Evolutionary conservation across 352 stramenopile genomes (phyloP), one percentile per base, ranked within the genome.

Genomic region (Thalassiosira livingstoniorum): DNA sequence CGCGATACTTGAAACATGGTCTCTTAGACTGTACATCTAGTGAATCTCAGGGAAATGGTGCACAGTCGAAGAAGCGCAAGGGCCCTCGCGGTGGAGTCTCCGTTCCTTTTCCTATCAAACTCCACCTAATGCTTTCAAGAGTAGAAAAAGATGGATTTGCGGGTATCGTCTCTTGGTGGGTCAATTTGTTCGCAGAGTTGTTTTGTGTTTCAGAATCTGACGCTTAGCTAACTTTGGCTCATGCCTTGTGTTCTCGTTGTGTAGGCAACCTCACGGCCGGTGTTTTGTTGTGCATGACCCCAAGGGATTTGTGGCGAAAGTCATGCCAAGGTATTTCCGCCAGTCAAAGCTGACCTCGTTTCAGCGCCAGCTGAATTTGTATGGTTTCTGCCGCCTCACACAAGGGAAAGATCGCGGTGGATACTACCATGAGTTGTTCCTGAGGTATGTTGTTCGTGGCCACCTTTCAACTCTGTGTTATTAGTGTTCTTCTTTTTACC

Each of bases 261-360:
- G 29, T 2, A 78, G 70, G 70, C 83, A 90, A 79, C 88, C 88
- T 45, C 88, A 93, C 63, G 88, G 88, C 21, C 63, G 86, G 13
- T 87, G 78, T 68, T 93, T 93, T 76, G 54, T 86, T 11, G 71
- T 93, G 45, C 83, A 88, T 78, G 87, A 91, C 42, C 77, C 76
- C 10, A 76, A 85, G 27, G 68, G 83, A 13, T 91, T 93, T 51
- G 70, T 87, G 13, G 66, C 84, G 4, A 18, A 78, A 21, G 78
- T 92, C 47, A 90, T 93, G 81, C 86, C 88, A n/a, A 77, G 85
- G 21, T 90, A 87, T 66, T 91, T 91, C 65, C 75, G 78, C 11
- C 82, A 88, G 45, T 84, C 70, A 25, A 91, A 89, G 53, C 60
- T 87, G 27, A 87, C 81, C 15, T 83, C 71, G 11, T 80, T 90